A percentile compares a stretch with the other conserved stretches of the same genome.
Evolutionary conservation across 2,329 filamentous ascomycete genomes (phyloP).

Genomic region (Fusarium pininemorale): DNA sequence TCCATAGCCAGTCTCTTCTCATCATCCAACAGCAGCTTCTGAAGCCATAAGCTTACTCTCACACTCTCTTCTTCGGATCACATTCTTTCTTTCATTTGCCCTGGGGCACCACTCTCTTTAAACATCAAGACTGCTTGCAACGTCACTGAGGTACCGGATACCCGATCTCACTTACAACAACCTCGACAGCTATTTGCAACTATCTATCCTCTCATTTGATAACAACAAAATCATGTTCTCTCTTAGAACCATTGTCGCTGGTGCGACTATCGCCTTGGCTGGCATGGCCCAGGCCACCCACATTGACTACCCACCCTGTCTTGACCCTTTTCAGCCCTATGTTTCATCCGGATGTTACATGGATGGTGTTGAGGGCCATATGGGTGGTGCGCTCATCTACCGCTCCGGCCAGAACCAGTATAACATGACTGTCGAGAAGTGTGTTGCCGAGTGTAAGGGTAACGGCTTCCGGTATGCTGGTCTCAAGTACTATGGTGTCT

Average conservation of each 20-base stretch:
- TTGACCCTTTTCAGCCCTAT: conserved; percentile 57
- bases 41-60: conserved; percentile 32
- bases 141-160: conserved; percentile 6
- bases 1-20: not conserved
- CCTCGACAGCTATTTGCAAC: conserved; percentile 15
- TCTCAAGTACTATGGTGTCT: conserved; percentile 61
- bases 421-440: conserved; percentile 59
- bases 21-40: conserved; percentile 37
- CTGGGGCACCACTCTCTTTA: conserved; percentile 37
- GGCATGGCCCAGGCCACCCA: conserved; percentile 53
- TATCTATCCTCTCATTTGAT: conserved; percentile 24
- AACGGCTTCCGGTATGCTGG: conserved; percentile 62
- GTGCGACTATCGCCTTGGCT: conserved; percentile 52
- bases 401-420: conserved; percentile 49
- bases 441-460: conserved; percentile 60
- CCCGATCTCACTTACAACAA: conserved; percentile 4
- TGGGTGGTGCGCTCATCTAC: conserved; percentile 53
- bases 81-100: conserved; percentile 15
- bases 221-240: conserved; percentile 32
- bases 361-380: conserved; percentile 45
- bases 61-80: conserved; percentile 30
- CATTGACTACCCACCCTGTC: conserved; percentile 56
- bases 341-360: conserved; percentile 59
- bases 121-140: conserved; percentile 20
- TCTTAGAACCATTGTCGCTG: conserved; percentile 44